Conservation (phyloP, 2,329 filamentous ascomycete species). For the Apiospora phragmitis region DNA sequence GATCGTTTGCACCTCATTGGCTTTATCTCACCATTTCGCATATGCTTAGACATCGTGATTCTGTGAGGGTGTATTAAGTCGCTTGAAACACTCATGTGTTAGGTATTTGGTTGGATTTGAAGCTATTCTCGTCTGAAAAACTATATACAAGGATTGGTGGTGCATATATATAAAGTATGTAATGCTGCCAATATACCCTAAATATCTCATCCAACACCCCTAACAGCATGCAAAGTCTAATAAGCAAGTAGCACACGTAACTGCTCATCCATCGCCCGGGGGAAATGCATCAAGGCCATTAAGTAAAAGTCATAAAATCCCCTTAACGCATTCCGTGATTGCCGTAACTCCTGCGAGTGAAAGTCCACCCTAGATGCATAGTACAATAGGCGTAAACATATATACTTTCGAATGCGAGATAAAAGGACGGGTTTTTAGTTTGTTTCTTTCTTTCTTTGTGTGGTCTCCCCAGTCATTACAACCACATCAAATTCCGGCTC, state of each 20-base stretch:
- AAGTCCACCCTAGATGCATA: background rate
- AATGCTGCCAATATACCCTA: background rate
- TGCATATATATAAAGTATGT: constrained; percentile 3
- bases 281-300: background rate
- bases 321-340: background rate
- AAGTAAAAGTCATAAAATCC: background rate
- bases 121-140: background rate
- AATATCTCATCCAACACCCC: background rate
- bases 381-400: background rate
- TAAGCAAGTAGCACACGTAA: background rate
- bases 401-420: background rate
- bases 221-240: background rate
- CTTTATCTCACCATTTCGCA: background rate
- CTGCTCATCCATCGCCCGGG: background rate
- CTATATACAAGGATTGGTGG: background rate
- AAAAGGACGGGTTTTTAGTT: background rate
- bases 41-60: no score
- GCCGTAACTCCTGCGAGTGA: background rate
- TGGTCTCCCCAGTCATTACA: constrained; percentile 30
- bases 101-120: background rate
- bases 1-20: background rate
- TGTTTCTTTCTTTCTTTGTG: background rate
- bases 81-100: background rate
- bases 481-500: constrained; percentile 49
- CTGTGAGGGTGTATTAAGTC: background rate